Percentiles rank a stretch among this genome's conserved stretches.
Conservation (phyloP, 345 rosid species). For the Eucalyptus sideroxylon region DNA sequence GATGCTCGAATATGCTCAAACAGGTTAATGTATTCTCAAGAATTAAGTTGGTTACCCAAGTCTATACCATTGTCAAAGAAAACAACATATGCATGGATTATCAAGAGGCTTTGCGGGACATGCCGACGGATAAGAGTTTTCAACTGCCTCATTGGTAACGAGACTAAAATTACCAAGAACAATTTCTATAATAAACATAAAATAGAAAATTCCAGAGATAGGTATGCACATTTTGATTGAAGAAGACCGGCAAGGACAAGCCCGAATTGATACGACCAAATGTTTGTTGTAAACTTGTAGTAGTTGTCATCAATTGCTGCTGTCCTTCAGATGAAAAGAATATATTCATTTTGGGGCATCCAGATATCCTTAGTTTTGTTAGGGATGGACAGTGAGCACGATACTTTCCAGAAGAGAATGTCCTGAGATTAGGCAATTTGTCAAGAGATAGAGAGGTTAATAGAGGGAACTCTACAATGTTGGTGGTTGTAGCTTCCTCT, state of each 20-base stretch:
- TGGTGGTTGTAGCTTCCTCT: accelerated
- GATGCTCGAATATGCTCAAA: not conserved
- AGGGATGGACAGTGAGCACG: accelerated
- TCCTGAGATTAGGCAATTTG: accelerated
- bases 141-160: accelerated
- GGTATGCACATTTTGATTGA: not conserved
- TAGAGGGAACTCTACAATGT: not conserved
- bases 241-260: accelerated
- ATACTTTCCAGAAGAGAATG: not conserved
- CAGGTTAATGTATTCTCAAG: accelerated
- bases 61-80: accelerated
- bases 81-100: not conserved
- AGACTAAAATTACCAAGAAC: accelerated
- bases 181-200: not conserved
- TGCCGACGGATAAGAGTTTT: accelerated
- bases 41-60: not conserved
- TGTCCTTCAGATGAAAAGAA: accelerated
- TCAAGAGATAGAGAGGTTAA: accelerated
- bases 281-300: accelerated
- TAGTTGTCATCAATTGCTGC: accelerated
- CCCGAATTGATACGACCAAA: accelerated
- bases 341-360: not conserved
- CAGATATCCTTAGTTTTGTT: not conserved
- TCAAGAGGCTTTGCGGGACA: accelerated
- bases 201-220: not conserved